Conservation (phyloP, 2,329 filamentous ascomycete species). For the Fusarium cyanostomum region DNA sequence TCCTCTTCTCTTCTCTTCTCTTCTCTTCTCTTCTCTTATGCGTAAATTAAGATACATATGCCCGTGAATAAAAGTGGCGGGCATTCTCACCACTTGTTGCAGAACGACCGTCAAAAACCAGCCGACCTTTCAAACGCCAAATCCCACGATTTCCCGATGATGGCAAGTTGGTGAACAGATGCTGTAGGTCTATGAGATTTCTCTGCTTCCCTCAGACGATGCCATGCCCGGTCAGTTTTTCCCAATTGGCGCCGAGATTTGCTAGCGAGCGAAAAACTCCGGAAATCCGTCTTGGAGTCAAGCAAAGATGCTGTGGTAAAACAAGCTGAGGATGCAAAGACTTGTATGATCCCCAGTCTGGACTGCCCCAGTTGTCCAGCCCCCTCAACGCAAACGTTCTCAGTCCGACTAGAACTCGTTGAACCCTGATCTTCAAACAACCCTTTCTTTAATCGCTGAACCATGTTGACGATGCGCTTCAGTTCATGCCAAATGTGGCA, state of each 20-base stretch:
- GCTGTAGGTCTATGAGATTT: slow-evolving; percentile 28
- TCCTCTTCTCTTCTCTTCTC: neutral
- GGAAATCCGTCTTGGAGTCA: slow-evolving; percentile 2
- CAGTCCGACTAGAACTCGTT: slow-evolving; percentile 1
- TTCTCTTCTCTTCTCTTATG: slow-evolving; percentile 4
- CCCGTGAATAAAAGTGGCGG: slow-evolving; percentile 24
- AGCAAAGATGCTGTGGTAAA: slow-evolving; percentile 10
- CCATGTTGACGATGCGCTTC: slow-evolving; percentile 22
- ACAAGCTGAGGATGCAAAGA: neutral
- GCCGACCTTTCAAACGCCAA: slow-evolving; percentile 39
- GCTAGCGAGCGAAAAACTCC: neutral
- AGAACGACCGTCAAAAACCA: slow-evolving; percentile 29
- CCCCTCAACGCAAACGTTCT: neutral
- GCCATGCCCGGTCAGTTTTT: slow-evolving; percentile 1
- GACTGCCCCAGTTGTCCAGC: slow-evolving; percentile 10
- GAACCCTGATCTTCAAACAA: slow-evolving; percentile 31
- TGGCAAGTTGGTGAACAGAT: slow-evolving; percentile 32
- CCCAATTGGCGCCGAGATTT: neutral
- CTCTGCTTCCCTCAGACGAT: slow-evolving; percentile 5
- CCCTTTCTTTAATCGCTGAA: slow-evolving; percentile 25
- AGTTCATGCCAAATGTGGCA: slow-evolving; percentile 25
- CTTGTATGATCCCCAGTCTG: neutral
- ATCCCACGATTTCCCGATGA: slow-evolving; percentile 33
- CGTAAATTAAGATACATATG: slow-evolving; percentile 33
- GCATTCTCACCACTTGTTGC: slow-evolving; percentile 27